These are phyloP conservation scores for Pyrenophora teres DNA, from an alignment of 2,329 filamentous ascomycete genomes.

Conservation along the genomic window DNA sequence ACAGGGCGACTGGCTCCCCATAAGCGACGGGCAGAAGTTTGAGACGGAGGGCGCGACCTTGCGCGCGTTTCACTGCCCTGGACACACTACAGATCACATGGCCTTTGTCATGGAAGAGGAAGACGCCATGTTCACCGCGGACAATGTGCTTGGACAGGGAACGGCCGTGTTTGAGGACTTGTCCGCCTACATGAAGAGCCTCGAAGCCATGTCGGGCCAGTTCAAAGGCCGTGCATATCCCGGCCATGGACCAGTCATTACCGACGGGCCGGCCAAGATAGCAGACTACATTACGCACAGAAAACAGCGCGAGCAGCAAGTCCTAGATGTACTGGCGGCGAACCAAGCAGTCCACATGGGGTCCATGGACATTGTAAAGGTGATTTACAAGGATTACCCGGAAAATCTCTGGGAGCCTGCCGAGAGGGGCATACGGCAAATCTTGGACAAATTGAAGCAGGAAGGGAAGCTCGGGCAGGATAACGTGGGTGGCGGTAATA, in stretches of 20 bases:
- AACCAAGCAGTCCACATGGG: conserved; percentile 59
- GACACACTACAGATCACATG: conserved; percentile 85
- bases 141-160: conserved; percentile 86
- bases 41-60: conserved; percentile 66
- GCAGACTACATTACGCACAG: conserved; percentile 83
- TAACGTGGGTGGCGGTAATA: conserved; percentile 43
- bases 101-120: conserved; percentile 76
- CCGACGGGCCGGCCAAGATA: conserved; percentile 73
- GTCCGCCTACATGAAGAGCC: conserved; percentile 67
- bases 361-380: conserved; percentile 80
- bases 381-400: conserved; percentile 81
- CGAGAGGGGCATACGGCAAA: conserved; percentile 74
- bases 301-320: conserved; percentile 68
- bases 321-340: conserved; percentile 44
- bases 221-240: conserved; percentile 78
- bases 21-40: conserved; percentile 63
- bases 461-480: conserved; percentile 68
- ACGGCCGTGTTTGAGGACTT: conserved; percentile 86
- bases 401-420: conserved; percentile 77
- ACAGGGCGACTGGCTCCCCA: conserved; percentile 54
- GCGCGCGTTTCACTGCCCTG: conserved; percentile 68
- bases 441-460: conserved; percentile 74
- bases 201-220: conserved; percentile 69
- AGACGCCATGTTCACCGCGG: conserved; percentile 83
- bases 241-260: conserved; percentile 80